A percentile compares a stretch with the other conserved stretches of the same genome.
These are phyloP conservation scores for Flaveria linearis DNA, from an alignment of 129 eudicot species.

Conservation along the genomic window DNA sequence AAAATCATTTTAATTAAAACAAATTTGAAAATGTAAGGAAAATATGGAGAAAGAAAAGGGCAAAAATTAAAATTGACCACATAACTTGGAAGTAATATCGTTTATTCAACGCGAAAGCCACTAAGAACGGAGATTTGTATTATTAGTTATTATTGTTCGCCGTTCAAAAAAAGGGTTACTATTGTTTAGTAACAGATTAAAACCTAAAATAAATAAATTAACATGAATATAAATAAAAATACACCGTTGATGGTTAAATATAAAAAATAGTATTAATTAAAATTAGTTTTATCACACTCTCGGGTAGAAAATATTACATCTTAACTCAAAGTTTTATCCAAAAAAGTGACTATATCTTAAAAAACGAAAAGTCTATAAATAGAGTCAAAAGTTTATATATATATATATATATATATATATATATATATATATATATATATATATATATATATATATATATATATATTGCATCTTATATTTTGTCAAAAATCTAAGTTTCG, in stretches of 20 bases:
- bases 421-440: too few relatives aligned
- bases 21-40: conserved; percentile 38
- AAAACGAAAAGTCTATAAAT: neutral
- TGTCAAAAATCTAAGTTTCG: too few relatives aligned
- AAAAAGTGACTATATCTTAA: neutral
- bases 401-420: too few relatives aligned
- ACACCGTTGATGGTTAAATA: neutral
- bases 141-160: neutral
- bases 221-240: neutral
- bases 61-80: conserved; percentile 39
- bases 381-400: neutral
- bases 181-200: neutral
- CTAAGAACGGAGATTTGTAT: conserved; percentile 27
- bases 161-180: too few relatives aligned
- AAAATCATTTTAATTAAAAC: conserved; percentile 20
- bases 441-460: too few relatives aligned
- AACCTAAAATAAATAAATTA: neutral
- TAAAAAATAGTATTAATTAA: neutral
- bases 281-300: neutral
- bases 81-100: conserved; percentile 38
- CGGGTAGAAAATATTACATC: neutral
- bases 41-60: conserved; percentile 43
- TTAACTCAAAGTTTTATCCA: neutral
- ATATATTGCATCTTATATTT: too few relatives aligned
- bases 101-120: conserved; percentile 38